Conservation (phyloP, 1,284 basidiomycete genomes). For the Coriolopsis trogii region DNA sequence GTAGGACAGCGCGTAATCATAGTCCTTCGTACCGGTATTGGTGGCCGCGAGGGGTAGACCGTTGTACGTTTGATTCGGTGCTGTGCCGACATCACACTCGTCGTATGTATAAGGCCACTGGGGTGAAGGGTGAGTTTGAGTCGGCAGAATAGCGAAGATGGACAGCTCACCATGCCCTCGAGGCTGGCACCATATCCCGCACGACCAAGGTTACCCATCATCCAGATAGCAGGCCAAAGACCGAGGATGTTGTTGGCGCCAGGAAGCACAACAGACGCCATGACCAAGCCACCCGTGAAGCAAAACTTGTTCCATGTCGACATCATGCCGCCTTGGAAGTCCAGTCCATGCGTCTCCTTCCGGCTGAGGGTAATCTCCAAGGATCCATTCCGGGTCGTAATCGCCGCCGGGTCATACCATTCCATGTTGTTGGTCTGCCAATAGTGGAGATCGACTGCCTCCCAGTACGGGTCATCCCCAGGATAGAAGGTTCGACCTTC, state of each 20-base stretch:
- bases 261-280: slow-evolving; percentile 78
- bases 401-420: slow-evolving; percentile 79
- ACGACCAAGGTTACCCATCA: slow-evolving; percentile 59
- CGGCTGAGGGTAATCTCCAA: slow-evolving; percentile 79
- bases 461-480: slow-evolving; percentile 66
- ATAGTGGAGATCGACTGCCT: slow-evolving; percentile 71
- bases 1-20: slow-evolving; percentile 51
- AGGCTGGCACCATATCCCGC: slow-evolving; percentile 64
- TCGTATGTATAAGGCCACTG: slow-evolving; percentile 63
- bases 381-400: slow-evolving; percentile 79
- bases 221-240: slow-evolving; percentile 59
- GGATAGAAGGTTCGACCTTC: slow-evolving; percentile 83
- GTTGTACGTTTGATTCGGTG: slow-evolving; percentile 49
- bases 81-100: slow-evolving; percentile 59
- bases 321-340: slow-evolving; percentile 77
- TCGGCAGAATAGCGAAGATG: not conserved
- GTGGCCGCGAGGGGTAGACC: slow-evolving; percentile 44
- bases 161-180: slow-evolving; percentile 49
- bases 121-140: not conserved
- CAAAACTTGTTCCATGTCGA: slow-evolving; percentile 92
- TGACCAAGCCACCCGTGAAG: slow-evolving; percentile 85
- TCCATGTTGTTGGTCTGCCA: slow-evolving; percentile 65
- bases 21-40: slow-evolving; percentile 39
- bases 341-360: slow-evolving; percentile 70
- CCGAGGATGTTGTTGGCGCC: slow-evolving; percentile 63